Evolutionary conservation across 257 asterid genomes (phyloP), one percentile per base, ranked within the genome.

Genomic region (Mentha longifolia): DNA sequence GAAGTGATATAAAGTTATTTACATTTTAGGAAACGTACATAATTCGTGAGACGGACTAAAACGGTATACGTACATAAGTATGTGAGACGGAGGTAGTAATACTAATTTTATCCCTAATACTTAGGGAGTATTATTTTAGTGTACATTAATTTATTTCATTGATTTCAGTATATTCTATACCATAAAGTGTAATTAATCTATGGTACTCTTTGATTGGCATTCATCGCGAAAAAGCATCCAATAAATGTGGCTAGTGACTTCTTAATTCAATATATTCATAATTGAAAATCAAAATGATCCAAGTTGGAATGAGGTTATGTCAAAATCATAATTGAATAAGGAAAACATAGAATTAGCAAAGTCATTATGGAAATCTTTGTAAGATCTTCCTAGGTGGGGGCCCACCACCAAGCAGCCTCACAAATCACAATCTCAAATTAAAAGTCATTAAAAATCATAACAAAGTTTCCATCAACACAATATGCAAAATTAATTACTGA

Each of bases 321-420:
- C 65, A 16, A 16, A 3, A 20, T 37, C 50, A 39, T 39, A 41
- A 61, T 61, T 61, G 51, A 61, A 61, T 39, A 35, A 61, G 67
- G 67, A 61, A 61, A 61, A 61, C 67, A 61, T 35, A 35, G 31
- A 61, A 37, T 61, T 61, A 3, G 16, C 28, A 54, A 19, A 60
- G 33, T 10, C 66, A 61, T 37, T 61, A 61, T 61, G 17, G 33
- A 39, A 39, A 61, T 61, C 67, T 61, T 37, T 61, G 17, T 61
- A 61, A 20, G 49, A 61, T 61, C 67, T 37, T 35, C 3, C 3
- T 60, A 35, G 31, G 13, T 42, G 47, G 19, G 67, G 67, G 17
- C 67, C 51, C 65, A 33, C 33, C 13, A 60, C 22, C 19, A 61
- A 61, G 0, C 2, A 10, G 16, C 51, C 49, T 35, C 66, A 33